These are phyloP conservation scores for Pichia sp. DNA, from an alignment of 1,139 yeast species.

Conservation along the genomic window DNA sequence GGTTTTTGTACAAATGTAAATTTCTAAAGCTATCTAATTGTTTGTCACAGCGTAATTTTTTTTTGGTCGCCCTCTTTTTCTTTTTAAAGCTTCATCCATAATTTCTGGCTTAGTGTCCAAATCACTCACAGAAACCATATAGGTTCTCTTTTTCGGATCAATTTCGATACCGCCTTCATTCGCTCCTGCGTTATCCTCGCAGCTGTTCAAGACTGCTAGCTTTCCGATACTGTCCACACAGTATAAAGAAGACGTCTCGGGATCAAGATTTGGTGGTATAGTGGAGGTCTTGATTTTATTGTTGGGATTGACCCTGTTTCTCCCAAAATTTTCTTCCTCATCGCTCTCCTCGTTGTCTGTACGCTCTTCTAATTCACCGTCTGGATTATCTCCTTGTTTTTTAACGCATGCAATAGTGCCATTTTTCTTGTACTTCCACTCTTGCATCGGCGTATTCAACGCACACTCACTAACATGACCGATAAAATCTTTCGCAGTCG, in stretches of 20 bases:
- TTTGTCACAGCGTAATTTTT: conserved; percentile 4
- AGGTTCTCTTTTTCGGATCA: background rate
- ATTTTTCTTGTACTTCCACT: conserved; percentile 30
- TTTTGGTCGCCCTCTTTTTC: conserved; percentile 20
- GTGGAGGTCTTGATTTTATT: background rate
- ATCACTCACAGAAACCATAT: conserved; percentile 13
- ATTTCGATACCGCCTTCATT: background rate
- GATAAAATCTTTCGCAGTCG: conserved; percentile 52
- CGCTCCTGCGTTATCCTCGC: background rate
- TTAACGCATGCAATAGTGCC: conserved; percentile 28
- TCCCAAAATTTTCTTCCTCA: background rate
- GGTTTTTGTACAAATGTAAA: background rate
- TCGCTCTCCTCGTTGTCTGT: conserved; percentile 12
- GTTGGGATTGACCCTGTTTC: background rate
- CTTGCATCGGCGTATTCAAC: conserved; percentile 30
- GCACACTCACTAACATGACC: conserved; percentile 69
- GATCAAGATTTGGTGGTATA: background rate
- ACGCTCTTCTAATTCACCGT: conserved; percentile 13
- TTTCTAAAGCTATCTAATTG: background rate
- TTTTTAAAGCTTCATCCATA: conserved; percentile 18
- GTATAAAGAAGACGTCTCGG: background rate
- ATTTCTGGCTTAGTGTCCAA: conserved; percentile 14
- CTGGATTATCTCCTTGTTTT: conserved; percentile 13
- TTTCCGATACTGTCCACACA: conserved; percentile 1
- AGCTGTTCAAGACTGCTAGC: background rate